Evolutionary conservation across 83 land plant genomes (phyloP), one percentile per base, ranked within the genome.

Genomic region (Thuja plicata): DNA sequence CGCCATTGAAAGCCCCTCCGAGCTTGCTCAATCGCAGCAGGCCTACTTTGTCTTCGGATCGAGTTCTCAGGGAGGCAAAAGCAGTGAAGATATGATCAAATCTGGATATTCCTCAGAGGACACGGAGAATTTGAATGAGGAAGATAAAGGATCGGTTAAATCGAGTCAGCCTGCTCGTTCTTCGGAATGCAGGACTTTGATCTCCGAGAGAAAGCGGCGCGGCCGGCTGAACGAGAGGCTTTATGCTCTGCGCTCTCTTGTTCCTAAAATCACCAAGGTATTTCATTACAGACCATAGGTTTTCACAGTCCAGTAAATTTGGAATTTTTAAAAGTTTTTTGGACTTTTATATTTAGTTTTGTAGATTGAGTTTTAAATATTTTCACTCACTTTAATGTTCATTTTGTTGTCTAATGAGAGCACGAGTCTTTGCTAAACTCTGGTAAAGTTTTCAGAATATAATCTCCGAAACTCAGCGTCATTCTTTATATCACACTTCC

Each of bases 211-310:
- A 43, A 87, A 86, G 88, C 78, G 96, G 84, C 92, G 96, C 77
- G 94, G 92, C 1, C 16, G 93, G 13, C 93, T 95, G 93, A 95
- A 95, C 89, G 96, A 95, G 90, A 95, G 89, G 91, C 93, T 95
- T 41, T 92, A 91, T 77, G 91, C 92, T 73, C 85, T 95, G 82
- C 89, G 96, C 43, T 62, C 96, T 1, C 87, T 95, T 57, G 96
- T 94, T 40, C 96, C 96, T 0, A 92, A 91, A 87, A 95, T 95
- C 32, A 92, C 94, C 5, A 95, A 94, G 94, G 94, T 54, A 54
- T 54, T 94, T 54, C 57, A 54, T 54, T 54, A 54, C 57, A 54
- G 3, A 19, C 57, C 15, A 0, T 54, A 54, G 57, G 19, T 54
- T 54, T 54, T 54, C 19, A 16, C 57, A 54, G 3, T 15, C 57